Evolutionary conservation across 2,329 filamentous ascomycete species (phyloP), one percentile per base, ranked within the genome.

Genomic region (Aspergillus japonicus): DNA sequence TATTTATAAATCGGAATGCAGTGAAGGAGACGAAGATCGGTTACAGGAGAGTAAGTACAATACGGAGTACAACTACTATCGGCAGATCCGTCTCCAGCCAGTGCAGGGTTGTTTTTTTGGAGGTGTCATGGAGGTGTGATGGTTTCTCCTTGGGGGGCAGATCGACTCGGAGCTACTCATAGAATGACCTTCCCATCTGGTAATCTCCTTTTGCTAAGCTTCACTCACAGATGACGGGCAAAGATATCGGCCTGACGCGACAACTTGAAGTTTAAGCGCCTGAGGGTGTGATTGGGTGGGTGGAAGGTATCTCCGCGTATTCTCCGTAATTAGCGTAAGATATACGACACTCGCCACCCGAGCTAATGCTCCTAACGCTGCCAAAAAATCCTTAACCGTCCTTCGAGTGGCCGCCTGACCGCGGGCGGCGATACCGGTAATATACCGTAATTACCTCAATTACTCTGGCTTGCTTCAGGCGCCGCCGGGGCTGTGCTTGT

Each of bases 241-340:
- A 55, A 16, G n/a, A 39, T 47, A 55, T 19, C 53, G 53, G 53
- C 47, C 42, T 29, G 48, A 55, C 53, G 53, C 42, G 53, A 47
- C 53, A 47, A 31, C 5, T 35, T 35, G 33, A 35, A 35, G 33
- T 7, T 47, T 44, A 54, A 54, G 52, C 53, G 42, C 42, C 53
- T 35, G 42, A 19, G 10, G 39, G 39, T 44, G 39, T 44, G 39
- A 44, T 44, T 44, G 39, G 39, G 14, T n/a, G 39, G 16, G 39
- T 7, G 16, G 39, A 42, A 29, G 12, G 39, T 44, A 44, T 19
- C 39, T 44, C 39, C 39, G 39, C 39, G 39, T 44, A 44, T 44
- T 44, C 39, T 16, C 39, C 39, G 39, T 44, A 16, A 6, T 44
- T 44, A 44, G 39, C 39, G 39, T 44, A 44, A 44, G 39, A 44